Evolutionary conservation across 73 alveolate species (phyloP).

Genomic region (Tetrahymena borealis): DNA sequence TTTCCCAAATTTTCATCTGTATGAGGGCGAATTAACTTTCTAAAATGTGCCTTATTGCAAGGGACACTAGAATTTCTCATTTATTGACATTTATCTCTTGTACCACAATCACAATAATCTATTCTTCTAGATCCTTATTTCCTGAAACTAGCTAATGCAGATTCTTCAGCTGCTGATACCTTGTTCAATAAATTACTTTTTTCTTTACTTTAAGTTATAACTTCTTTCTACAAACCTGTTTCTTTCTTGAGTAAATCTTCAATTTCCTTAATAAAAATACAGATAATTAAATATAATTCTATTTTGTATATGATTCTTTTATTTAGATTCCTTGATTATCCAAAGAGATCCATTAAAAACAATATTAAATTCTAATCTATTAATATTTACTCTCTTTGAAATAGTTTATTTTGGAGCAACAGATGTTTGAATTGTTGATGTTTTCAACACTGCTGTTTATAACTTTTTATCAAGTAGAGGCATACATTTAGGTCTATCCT

Average conservation of each 20-base stretch:
- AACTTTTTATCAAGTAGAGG: slow-evolving; percentile 37
- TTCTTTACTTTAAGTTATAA: slow-evolving; percentile 34
- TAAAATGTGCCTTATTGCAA: slow-evolving; percentile 34
- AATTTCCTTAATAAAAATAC: slow-evolving; percentile 16
- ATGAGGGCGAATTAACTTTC: slow-evolving; percentile 24
- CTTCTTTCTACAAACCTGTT: slow-evolving; percentile 27
- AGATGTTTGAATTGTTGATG: slow-evolving; percentile 9
- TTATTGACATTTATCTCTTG: slow-evolving; percentile 27
- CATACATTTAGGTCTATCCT: slow-evolving; percentile 33
- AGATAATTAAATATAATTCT: no score
- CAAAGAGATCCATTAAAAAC: no score
- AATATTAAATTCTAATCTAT: no score
- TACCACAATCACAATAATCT: slow-evolving; percentile 17
- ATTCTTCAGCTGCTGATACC: neutral
- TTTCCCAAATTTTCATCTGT: slow-evolving; percentile 81
- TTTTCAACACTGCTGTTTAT: slow-evolving; percentile 1
- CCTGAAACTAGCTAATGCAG: neutral
- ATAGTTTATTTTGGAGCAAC: slow-evolving; percentile 30
- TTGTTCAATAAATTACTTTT: slow-evolving; percentile 24
- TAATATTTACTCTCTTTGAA: slow-evolving; percentile 15
- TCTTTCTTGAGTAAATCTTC: slow-evolving; percentile 26
- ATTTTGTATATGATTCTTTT: no score
- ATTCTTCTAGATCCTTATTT: slow-evolving; percentile 16
- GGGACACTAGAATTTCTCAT: slow-evolving; percentile 9
- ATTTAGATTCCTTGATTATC: no score